These are phyloP conservation scores for Gossypium arboreum DNA, from an alignment of 345 rosid species.

Conservation along the genomic window DNA sequence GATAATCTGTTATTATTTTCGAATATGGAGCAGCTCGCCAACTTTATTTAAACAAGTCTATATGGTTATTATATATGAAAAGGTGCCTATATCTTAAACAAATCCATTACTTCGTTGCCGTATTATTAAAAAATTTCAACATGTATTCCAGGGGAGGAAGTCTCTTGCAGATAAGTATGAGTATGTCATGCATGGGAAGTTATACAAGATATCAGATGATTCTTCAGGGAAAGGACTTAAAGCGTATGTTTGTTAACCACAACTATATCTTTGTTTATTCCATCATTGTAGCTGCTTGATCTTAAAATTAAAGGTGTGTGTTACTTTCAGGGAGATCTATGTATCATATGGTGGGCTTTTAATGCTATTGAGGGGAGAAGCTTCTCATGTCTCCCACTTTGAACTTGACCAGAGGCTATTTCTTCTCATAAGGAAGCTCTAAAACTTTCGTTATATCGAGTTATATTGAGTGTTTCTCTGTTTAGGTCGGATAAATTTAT, in stretches of 20 bases:
- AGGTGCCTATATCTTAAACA: not conserved
- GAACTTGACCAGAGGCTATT: conserved; percentile 86
- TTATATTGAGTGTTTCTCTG: not conserved
- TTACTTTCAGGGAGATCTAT: conserved; percentile 59
- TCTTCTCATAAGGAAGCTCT: conserved; percentile 68
- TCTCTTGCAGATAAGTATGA: conserved; percentile 87
- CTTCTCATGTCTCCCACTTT: conserved; percentile 55
- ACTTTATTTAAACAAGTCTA: not conserved
- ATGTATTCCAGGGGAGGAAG: conserved; percentile 53
- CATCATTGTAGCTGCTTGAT: not conserved
- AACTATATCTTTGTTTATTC: not conserved
- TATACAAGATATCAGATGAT: conserved; percentile 77
- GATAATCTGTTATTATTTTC: not conserved
- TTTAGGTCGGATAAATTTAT: not conserved
- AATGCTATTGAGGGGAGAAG: conserved; percentile 79
- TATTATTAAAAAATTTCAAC: not conserved
- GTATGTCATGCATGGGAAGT: conserved; percentile 86
- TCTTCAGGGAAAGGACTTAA: conserved; percentile 51
- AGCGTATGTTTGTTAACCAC: conserved; percentile 47
- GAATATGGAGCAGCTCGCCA: not conserved
- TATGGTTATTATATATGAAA: not conserved
- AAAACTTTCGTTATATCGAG: conserved; percentile 12
- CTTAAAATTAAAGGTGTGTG: not conserved
- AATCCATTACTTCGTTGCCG: not conserved
- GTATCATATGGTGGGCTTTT: conserved; percentile 81